These are phyloP conservation scores for Fusarium torreyae DNA, from an alignment of 2,329 filamentous ascomycete genomes.

Conservation along the genomic window DNA sequence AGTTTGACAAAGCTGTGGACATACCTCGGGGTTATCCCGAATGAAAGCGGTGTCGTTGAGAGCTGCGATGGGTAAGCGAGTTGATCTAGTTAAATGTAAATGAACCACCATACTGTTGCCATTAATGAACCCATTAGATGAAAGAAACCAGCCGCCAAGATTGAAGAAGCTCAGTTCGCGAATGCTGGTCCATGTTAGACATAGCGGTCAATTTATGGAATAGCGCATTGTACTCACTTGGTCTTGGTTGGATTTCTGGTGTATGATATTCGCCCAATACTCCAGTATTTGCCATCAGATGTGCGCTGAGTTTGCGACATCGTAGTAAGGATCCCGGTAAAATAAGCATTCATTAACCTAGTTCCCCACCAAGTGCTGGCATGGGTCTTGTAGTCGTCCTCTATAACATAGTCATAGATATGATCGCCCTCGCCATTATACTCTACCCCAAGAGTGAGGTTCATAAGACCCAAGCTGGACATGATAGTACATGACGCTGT, in stretches of 20 bases:
- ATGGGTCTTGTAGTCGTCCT: conserved; percentile 20
- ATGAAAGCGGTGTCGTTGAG: not conserved
- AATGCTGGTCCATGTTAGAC: conserved; percentile 2
- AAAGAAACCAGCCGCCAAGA: conserved; percentile 15
- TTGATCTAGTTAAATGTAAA: no score
- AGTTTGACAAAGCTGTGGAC: fast-evolving
- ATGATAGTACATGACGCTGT: conserved; percentile 22
- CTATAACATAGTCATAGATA: conserved; percentile 24
- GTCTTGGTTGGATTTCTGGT: not conserved
- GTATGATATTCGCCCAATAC: conserved; percentile 9
- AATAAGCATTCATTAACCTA: conserved; percentile 27
- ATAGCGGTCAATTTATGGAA: no score
- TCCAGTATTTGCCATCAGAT: conserved; percentile 12
- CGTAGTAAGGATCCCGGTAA: conserved; percentile 5
- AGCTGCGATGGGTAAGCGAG: not conserved
- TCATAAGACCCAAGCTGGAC: conserved; percentile 2
- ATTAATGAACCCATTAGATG: conserved; percentile 4
- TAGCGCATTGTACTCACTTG: not conserved
- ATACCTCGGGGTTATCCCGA: not conserved
- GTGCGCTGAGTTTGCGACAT: conserved; percentile 21
- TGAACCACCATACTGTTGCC: not conserved
- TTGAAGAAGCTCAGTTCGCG: conserved; percentile 5
- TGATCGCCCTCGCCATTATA: conserved; percentile 14
- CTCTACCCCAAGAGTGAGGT: conserved; percentile 24
- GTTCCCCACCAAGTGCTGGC: conserved; percentile 39